Conservation (phyloP, 768 basidiomycete genomes). For the Chalciporus chontae region DNA sequence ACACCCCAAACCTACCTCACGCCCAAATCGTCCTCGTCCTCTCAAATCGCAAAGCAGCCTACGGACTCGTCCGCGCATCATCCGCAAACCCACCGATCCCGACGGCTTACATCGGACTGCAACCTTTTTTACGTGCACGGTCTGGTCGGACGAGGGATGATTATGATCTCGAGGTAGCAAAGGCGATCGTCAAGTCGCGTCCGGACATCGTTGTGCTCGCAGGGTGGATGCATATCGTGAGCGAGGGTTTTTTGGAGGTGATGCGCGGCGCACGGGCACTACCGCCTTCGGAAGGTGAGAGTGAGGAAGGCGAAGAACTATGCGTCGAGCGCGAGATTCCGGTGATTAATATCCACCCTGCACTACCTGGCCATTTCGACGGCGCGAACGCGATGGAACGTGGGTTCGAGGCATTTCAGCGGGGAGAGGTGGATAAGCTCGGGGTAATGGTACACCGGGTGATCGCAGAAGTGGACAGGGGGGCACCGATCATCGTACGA, state of each 20-base stretch:
- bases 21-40: slow-evolving; percentile 76
- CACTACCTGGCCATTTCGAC: slow-evolving; percentile 93
- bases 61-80: slow-evolving; percentile 80
- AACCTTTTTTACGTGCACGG: slow-evolving; percentile 74
- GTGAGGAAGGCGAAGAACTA: slow-evolving; percentile 30
- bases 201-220: slow-evolving; percentile 94
- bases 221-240: slow-evolving; percentile 98
- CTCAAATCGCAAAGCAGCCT: slow-evolving; percentile 89
- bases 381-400: slow-evolving; percentile 89
- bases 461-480: slow-evolving; percentile 89
- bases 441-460: slow-evolving; percentile 96
- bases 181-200: slow-evolving; percentile 52
- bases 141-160: slow-evolving; percentile 73
- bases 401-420: slow-evolving; percentile 85
- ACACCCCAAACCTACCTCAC: slow-evolving; percentile 69
- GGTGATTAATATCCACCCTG: slow-evolving; percentile 96
- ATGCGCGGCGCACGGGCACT: slow-evolving; percentile 41
- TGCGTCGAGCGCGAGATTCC: slow-evolving; percentile 45
- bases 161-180: slow-evolving; percentile 81
- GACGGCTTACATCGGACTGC: slow-evolving; percentile 78
- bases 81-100: slow-evolving; percentile 72
- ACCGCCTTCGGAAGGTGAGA: background rate
- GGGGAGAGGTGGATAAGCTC: slow-evolving; percentile 70
- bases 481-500: slow-evolving; percentile 79
- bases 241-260: slow-evolving; percentile 73